Conservation (phyloP, 805 yeast genomes). For the Yarrowia hollandica region DNA sequence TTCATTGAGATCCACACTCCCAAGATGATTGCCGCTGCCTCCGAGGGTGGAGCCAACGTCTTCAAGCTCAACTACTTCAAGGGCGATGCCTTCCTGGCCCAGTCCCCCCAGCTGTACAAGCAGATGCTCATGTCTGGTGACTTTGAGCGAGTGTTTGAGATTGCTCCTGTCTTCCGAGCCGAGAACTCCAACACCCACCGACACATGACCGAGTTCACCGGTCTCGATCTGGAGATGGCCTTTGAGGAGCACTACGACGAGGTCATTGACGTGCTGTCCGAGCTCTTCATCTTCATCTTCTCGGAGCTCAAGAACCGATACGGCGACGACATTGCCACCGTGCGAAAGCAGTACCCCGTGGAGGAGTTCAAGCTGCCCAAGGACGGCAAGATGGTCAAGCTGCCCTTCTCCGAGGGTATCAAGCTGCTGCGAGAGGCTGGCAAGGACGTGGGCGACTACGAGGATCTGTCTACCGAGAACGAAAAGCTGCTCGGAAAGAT, state of each 20-base stretch:
- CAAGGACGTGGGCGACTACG: conserved; percentile 69
- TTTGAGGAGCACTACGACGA: conserved; percentile 98
- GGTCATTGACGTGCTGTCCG: conserved; percentile 61
- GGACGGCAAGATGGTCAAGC: conserved; percentile 88
- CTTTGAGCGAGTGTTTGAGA: conserved; percentile 92
- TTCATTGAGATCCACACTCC: conserved; percentile 97
- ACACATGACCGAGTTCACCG: conserved; percentile 98
- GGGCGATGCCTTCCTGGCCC: conserved; percentile 90
- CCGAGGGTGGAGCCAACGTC: conserved; percentile 98
- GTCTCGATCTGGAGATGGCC: conserved; percentile 97
- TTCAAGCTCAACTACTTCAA: conserved; percentile 93
- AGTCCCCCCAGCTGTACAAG: conserved; percentile 96
- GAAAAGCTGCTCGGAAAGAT: conserved; percentile 90
- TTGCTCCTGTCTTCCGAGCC: conserved; percentile 98
- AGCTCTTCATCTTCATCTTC: conserved; percentile 85
- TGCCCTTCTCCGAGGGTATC: conserved; percentile 90
- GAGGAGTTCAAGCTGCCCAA: conserved; percentile 95
- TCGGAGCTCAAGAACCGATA: conserved; percentile 76
- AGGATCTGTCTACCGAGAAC: conserved; percentile 89
- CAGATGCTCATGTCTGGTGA: conserved; percentile 98
- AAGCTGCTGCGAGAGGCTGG: conserved; percentile 83
- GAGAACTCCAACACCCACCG: conserved; percentile 99
- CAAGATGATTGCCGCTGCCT: conserved; percentile 89
- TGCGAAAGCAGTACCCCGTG: conserved; percentile 93
- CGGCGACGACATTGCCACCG: conserved; percentile 79